Conservation (phyloP, 1,284 basidiomycete species). For the Coriolopsis trogii region DNA sequence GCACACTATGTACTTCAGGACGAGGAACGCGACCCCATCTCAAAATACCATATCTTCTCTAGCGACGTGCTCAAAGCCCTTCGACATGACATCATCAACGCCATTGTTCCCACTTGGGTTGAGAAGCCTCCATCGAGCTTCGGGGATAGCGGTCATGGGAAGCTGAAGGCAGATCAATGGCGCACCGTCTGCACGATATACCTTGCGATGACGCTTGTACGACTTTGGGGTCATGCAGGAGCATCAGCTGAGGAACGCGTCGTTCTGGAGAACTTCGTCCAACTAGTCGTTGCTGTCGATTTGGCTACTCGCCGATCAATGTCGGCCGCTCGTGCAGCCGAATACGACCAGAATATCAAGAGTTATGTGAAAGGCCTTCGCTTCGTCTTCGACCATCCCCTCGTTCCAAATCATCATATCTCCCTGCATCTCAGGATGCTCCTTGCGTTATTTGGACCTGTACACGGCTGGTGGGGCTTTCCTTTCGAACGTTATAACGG, state of each 20-base stretch:
- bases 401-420: slow-evolving; percentile 44
- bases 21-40: no score
- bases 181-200: slow-evolving; percentile 22
- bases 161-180: slow-evolving; percentile 34
- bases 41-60: not conserved
- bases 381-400: slow-evolving; percentile 30
- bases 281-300: slow-evolving; percentile 6
- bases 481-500: slow-evolving; percentile 22
- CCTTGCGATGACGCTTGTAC: slow-evolving; percentile 13
- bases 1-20: no score
- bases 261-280: not conserved
- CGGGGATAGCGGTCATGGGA: slow-evolving; percentile 25
- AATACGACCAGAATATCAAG: slow-evolving; percentile 32
- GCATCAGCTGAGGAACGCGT: not conserved
- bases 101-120: slow-evolving; percentile 28
- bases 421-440: slow-evolving; percentile 35
- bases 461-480: slow-evolving; percentile 32
- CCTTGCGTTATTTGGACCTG: slow-evolving; percentile 37
- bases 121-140: slow-evolving; percentile 19
- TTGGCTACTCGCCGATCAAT: slow-evolving; percentile 6
- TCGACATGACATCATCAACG: slow-evolving; percentile 17
- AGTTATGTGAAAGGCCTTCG: slow-evolving; percentile 33
- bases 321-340: not conserved
- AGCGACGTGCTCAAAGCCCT: not conserved
- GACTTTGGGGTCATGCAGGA: not conserved